Conservation (phyloP, 208 protist genomes). For the Lotmaria passim region DNA sequence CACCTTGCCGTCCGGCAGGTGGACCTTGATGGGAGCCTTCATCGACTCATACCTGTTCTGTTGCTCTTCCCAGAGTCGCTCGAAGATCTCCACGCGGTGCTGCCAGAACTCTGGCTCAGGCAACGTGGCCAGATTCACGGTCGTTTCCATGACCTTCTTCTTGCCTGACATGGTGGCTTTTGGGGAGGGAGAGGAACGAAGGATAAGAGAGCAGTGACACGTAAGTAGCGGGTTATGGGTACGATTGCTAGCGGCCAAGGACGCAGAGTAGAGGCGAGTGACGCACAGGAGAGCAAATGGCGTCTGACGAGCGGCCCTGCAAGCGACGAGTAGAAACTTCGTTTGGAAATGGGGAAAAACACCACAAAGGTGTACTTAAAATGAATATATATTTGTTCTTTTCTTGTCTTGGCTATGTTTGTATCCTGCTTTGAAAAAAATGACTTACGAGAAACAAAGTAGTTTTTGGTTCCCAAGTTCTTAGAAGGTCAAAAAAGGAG, state of each 20-base stretch:
- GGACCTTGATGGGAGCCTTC: conserved; percentile 94
- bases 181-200: neutral
- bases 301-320: conserved; percentile 3
- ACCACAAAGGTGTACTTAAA: neutral
- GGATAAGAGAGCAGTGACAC: neutral
- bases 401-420: neutral
- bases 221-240: conserved; percentile 5
- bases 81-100: conserved; percentile 74
- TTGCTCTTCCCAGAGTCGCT: conserved; percentile 78
- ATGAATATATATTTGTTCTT: neutral
- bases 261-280: conserved; percentile 7
- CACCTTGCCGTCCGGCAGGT: conserved; percentile 94
- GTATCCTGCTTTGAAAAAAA: neutral
- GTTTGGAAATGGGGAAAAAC: conserved; percentile 5
- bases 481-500: no score
- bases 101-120: conserved; percentile 73
- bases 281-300: conserved; percentile 1
- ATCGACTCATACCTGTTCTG: conserved; percentile 63
- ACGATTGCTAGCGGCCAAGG: conserved; percentile 1
- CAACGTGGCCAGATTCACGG: conserved; percentile 69
- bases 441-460: no score
- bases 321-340: conserved; percentile 2
- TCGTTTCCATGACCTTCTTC: conserved; percentile 52
- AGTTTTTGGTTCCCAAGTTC: no score
- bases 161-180: conserved; percentile 43